These are phyloP conservation scores for Lactarius quietus DNA, from an alignment of 768 basidiomycete genomes.

Conservation along the genomic window DNA sequence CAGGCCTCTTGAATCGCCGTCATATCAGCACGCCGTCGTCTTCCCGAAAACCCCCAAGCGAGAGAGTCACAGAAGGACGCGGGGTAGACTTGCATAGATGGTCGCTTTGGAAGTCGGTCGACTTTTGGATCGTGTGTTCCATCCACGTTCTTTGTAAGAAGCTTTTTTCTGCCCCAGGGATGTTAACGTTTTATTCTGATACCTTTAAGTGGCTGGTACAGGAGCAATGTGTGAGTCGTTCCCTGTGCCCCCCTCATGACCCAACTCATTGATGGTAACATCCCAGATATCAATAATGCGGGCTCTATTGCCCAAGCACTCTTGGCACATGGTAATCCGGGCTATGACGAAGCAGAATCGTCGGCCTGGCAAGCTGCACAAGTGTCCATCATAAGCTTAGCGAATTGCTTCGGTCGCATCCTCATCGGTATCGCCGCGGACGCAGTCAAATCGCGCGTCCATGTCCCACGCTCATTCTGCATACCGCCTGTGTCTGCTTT, in stretches of 20 bases:
- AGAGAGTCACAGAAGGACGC: slow-evolving; percentile 28
- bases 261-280: slow-evolving; percentile 10
- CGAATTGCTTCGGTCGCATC: slow-evolving; percentile 78
- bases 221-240: slow-evolving; percentile 65
- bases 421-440: slow-evolving; percentile 73
- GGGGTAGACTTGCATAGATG: slow-evolving; percentile 52
- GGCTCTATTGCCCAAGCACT: slow-evolving; percentile 71
- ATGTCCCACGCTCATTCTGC: slow-evolving; percentile 63
- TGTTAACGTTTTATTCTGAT: background rate
- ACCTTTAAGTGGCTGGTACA: slow-evolving; percentile 56
- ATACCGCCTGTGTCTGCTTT: slow-evolving; percentile 61
- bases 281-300: slow-evolving; percentile 79
- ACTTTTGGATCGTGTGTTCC: slow-evolving; percentile 62
- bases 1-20: background rate
- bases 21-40: background rate
- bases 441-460: slow-evolving; percentile 51
- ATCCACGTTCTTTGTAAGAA: slow-evolving; percentile 52
- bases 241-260: background rate
- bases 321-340: slow-evolving; percentile 53
- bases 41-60: background rate
- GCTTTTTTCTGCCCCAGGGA: slow-evolving; percentile 29
- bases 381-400: slow-evolving; percentile 77
- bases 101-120: slow-evolving; percentile 45
- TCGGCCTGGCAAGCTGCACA: slow-evolving; percentile 78
- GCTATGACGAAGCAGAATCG: slow-evolving; percentile 65